These are phyloP conservation scores for Lichina pygmaea DNA, from an alignment of 495 filamentous ascomycete genomes.

Conservation along the genomic window DNA sequence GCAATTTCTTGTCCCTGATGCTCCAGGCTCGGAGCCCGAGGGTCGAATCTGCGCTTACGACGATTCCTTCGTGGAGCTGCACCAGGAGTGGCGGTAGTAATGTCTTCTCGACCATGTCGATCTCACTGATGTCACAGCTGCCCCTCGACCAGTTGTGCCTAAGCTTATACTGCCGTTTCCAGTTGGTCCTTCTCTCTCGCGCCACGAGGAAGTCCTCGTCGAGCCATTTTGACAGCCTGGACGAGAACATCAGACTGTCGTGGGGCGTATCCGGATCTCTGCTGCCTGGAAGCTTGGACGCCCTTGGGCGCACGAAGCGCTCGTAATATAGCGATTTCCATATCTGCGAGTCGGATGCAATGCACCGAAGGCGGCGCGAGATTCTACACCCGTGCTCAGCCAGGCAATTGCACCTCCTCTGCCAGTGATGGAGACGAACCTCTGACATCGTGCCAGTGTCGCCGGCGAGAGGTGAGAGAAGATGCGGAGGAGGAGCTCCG, in stretches of 20 bases:
- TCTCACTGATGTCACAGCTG: conserved; percentile 51
- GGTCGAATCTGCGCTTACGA: conserved; percentile 47
- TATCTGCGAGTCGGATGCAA: conserved; percentile 61
- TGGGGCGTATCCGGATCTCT: conserved; percentile 17
- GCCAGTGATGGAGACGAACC: conserved; percentile 13
- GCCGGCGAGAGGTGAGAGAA: conserved; percentile 45
- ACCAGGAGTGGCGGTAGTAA: conserved; percentile 33
- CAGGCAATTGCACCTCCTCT: not conserved
- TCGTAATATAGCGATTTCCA: conserved; percentile 83
- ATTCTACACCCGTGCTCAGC: conserved; percentile 17
- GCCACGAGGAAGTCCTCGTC: conserved; percentile 34
- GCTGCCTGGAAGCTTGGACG: conserved; percentile 44
- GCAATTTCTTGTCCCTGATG: conserved; percentile 25
- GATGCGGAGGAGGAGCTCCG: conserved; percentile 71
- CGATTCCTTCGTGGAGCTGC: conserved; percentile 42
- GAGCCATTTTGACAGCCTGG: conserved; percentile 58
- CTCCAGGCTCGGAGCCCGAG: conserved; percentile 57
- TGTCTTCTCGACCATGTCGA: conserved; percentile 30
- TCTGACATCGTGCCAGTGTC: conserved; percentile 41
- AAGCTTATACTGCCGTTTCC: conserved; percentile 79
- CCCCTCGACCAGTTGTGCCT: conserved; percentile 82
- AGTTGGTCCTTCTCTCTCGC: conserved; percentile 29
- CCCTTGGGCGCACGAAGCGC: conserved; percentile 67
- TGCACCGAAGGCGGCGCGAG: conserved; percentile 47
- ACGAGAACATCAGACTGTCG: conserved; percentile 33